Evolutionary conservation across 805 yeast species (phyloP).

Genomic region (Torulaspora delbrueckii): DNA sequence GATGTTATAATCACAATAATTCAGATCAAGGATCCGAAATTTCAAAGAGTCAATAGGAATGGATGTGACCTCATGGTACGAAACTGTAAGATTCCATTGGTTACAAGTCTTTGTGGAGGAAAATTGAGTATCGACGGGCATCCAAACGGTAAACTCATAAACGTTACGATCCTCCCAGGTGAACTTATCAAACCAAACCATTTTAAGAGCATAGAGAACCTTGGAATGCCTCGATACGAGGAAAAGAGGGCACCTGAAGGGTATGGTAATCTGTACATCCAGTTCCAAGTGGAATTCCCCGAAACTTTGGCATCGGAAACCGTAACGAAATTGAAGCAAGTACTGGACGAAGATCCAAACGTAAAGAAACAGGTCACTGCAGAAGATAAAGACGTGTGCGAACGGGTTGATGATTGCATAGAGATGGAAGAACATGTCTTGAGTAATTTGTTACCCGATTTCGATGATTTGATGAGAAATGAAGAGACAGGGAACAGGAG

Average conservation of each 20-base stretch:
- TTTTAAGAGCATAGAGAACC: constrained; percentile 37
- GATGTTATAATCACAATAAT: constrained; percentile 55
- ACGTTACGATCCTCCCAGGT: constrained; percentile 42
- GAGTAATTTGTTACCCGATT: constrained; percentile 16
- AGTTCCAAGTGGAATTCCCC: constrained; percentile 59
- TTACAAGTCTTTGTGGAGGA: constrained; percentile 59
- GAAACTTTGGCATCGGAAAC: constrained; percentile 20
- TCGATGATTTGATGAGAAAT: constrained; percentile 6
- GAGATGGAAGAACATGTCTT: constrained; percentile 27
- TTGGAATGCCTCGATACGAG: constrained; percentile 57
- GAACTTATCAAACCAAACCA: constrained; percentile 50
- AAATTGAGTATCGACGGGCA: constrained; percentile 33
- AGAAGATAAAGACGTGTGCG: constrained; percentile 10
- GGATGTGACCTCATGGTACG: constrained; percentile 43
- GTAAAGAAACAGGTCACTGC: constrained; percentile 13
- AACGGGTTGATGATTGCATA: constrained; percentile 18
- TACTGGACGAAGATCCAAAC: constrained; percentile 19
- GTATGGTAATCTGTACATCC: constrained; percentile 53
- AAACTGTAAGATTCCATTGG: constrained; percentile 43
- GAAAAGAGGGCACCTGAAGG: constrained; percentile 22
- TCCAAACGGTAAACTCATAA: constrained; percentile 37
- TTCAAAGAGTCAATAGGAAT: constrained; percentile 39
- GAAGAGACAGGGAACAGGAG: not conserved
- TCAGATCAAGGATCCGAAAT: constrained; percentile 33
- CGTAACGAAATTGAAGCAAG: constrained; percentile 12